Base-by-base conservation (phyloP, 257 asterid genomes). In the Pogostemon cablin region DNA sequence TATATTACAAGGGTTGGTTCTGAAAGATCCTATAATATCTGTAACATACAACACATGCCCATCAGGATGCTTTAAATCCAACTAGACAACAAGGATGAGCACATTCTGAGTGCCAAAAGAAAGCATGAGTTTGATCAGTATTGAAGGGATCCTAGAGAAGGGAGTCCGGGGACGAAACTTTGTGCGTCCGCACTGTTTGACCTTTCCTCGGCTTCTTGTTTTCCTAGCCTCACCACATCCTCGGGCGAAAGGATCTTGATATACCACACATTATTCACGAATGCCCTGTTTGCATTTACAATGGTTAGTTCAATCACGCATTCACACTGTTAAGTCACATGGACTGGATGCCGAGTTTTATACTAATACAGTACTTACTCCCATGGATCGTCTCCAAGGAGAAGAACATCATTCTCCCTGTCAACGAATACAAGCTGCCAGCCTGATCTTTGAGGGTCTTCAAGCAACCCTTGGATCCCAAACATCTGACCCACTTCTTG, bases 381-480 rank as follows among this genome's bases (percentile, higher is more conserved):
- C 98, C 98, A 93, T 44, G 98, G 97, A 76, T 85, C 98, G 80
- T 93, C 98, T 77, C 98, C 98, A 90, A 92, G 97, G 96, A 92
- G 98, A 88, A 92, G 98, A 41, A 82, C 72, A 67, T 92, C 98
- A 17, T 90, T 79, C 98, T 92, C 98, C 97, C 98, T 88, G 96
- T 92, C 98, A 37, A 92, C 97, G 67, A 92, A 92, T 92, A 92
- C 97, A 92, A 92, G 98, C 98, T 92, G 98, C 97, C 98, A 92
- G 98, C 98, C 98, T 92, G 98, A 92, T 92, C 98, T 88, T 79
- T 92, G 87, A 82, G 96, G 98, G 90, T 88, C 93, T 82, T 88
- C 96, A 80, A 93, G 95, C 83, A 93, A 85, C 82, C 98, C 98
- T 78, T 87, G 87, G 39, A 93, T 86, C 75, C 97, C 96, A 44